Evolutionary conservation across 257 asterid genomes (phyloP).

Genomic region (Ligustrum vulgare): DNA sequence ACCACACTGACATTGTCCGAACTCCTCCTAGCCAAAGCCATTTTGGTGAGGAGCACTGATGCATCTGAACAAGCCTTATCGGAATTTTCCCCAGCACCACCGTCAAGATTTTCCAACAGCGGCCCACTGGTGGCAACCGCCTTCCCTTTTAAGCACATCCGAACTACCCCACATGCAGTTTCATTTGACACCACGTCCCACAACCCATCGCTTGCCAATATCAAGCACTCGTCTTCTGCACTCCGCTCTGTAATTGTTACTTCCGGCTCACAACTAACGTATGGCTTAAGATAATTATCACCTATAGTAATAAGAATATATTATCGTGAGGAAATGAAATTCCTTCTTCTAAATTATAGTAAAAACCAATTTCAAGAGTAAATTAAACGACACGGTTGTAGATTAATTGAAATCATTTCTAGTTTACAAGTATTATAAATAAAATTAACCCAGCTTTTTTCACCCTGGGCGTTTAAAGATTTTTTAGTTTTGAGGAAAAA

Average conservation of each 20-base stretch:
- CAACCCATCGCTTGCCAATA: conserved; percentile 76
- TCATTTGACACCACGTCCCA: conserved; percentile 85
- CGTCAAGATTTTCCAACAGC: conserved; percentile 13
- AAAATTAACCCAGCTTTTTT: too few relatives aligned
- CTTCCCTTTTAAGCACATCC: conserved; percentile 54
- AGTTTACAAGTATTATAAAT: too few relatives aligned
- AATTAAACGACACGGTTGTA: too few relatives aligned
- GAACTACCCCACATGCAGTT: conserved; percentile 61
- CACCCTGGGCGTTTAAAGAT: too few relatives aligned
- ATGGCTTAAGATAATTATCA: conserved; percentile 72
- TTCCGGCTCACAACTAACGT: conserved; percentile 71
- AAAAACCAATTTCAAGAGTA: too few relatives aligned
- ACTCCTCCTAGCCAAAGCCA: conserved; percentile 73
- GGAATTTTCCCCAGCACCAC: conserved; percentile 2
- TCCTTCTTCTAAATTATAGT: neutral
- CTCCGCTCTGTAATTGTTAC: conserved; percentile 59
- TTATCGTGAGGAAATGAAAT: neutral
- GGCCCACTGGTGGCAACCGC: neutral
- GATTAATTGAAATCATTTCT: too few relatives aligned
- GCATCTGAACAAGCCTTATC: conserved; percentile 63
- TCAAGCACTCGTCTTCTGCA: conserved; percentile 64
- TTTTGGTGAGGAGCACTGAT: conserved; percentile 52
- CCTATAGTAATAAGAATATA: conserved; percentile 27
- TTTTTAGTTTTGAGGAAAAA: too few relatives aligned
- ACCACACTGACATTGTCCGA: conserved; percentile 68